These are phyloP conservation scores for Solanum etuberosum DNA, from an alignment of 257 asterid species.

Conservation along the genomic window DNA sequence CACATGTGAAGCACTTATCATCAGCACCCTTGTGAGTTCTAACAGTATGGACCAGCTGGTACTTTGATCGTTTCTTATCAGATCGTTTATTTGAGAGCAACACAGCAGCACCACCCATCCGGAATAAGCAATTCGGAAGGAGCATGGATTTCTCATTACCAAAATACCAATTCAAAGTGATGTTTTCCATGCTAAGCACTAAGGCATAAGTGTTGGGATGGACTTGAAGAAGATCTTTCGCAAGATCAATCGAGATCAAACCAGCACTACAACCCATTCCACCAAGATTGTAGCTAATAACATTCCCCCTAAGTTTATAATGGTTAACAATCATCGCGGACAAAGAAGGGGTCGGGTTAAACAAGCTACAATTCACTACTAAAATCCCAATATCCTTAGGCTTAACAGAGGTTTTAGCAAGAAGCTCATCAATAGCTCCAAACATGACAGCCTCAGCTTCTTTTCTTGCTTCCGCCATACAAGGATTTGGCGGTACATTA, in stretches of 20 bases:
- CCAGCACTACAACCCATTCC: constrained; percentile 95
- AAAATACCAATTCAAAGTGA: constrained; percentile 71
- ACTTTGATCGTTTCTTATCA: constrained; percentile 45
- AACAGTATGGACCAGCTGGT: constrained; percentile 58
- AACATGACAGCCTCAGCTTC: constrained; percentile 78
- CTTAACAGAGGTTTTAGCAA: constrained; percentile 51
- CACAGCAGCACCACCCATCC: constrained; percentile 44
- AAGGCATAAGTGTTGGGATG: constrained; percentile 69
- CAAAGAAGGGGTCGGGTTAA: constrained; percentile 80
- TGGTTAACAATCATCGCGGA: constrained; percentile 73
- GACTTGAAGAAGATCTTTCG: constrained; percentile 72
- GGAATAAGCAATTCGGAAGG: constrained; percentile 30
- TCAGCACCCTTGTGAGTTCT: constrained; percentile 73
- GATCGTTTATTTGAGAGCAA: constrained; percentile 61
- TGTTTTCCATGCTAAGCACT: constrained; percentile 74
- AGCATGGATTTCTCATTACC: constrained; percentile 57
- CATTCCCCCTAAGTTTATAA: constrained; percentile 67
- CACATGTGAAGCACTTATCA: constrained; percentile 59
- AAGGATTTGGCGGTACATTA: constrained; percentile 63
- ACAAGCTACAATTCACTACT: constrained; percentile 73
- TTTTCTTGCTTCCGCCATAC: constrained; percentile 65
- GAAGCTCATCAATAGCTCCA: constrained; percentile 73
- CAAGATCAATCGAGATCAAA: constrained; percentile 68
- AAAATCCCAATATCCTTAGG: constrained; percentile 75
- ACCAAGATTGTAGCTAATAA: constrained; percentile 60